Evolutionary conservation across 2,329 filamentous ascomycete species (phyloP), one percentile per base, ranked within the genome.

Genomic region (Zymoseptoria brevis): DNA sequence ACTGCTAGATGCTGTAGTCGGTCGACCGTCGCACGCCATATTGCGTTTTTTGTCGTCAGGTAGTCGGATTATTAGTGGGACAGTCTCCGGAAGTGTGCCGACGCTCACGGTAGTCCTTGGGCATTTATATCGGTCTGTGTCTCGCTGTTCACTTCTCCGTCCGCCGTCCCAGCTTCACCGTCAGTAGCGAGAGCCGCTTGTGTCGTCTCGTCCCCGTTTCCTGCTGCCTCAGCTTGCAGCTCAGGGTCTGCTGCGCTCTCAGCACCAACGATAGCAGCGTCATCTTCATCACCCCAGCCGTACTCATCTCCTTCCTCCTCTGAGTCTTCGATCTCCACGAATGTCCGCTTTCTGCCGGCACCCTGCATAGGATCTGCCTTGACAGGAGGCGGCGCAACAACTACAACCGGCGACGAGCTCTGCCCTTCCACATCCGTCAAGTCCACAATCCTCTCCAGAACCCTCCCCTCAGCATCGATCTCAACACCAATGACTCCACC

Each of bases 261-360:
- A 19, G 22, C 22, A 4, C 22, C 51, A 4, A 16, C 16, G 16
- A 29, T 13, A 24, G 22, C 53, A 26, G 76, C 75, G 56, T 80
- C 79, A 57, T 82, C 80, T 58, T 87, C 85, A 66, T 87, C 84
- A 51, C 84, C 81, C 87, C 87, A 90, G 13, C 86, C 87, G 67
- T 88, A 84, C 63, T 89, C 87, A 60, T 87, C 78, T 29, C 81
- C 82, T 50, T 86, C 83, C 62, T 83, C 87, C 7, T 86, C 83
- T 4, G 84, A 81, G 51, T 87, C 81, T 35, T 76, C 77, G 56
- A 87, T 77, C 70, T 90, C 76, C 51, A 75, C 69, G 57, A 74
- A 76, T 8, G 66, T 84, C 66, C 87, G 80, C 74, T 90, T 90
- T 30, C 75, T 77, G 45, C 54, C 57, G 11, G 19, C 8, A 19